Evolutionary conservation across 768 basidiomycete species (phyloP).

Genomic region (Tulasnella sp.): DNA sequence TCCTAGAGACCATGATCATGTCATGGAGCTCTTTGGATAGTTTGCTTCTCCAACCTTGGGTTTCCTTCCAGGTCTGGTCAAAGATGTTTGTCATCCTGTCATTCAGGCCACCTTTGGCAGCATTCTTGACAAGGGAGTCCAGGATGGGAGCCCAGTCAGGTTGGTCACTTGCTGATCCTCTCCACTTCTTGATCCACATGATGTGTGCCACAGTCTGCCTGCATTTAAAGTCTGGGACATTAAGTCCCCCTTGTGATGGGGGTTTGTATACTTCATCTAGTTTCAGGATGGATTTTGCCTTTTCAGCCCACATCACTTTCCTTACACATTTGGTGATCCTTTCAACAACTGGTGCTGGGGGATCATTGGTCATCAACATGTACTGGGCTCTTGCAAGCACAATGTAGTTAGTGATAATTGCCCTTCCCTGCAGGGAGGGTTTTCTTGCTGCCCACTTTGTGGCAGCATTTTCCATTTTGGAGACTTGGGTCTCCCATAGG

Average conservation of each 20-base stretch:
- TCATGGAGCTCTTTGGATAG: neutral
- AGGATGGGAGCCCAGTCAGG: slow-evolving; percentile 1
- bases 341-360: neutral
- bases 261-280: neutral
- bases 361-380: slow-evolving; percentile 1
- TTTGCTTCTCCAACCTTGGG: neutral
- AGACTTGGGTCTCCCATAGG: neutral
- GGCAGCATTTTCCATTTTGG: neutral
- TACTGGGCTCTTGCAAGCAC: neutral
- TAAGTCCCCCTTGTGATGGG: neutral
- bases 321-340: neutral
- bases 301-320: neutral
- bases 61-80: neutral
- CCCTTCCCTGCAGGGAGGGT: neutral
- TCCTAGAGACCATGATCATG: neutral
- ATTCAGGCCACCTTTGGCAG: neutral
- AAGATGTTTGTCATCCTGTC: neutral
- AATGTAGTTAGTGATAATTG: neutral
- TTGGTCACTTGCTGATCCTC: neutral
- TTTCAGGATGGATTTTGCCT: neutral
- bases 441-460: neutral
- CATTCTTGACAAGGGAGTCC: neutral
- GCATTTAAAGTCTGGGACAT: neutral
- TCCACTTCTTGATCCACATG: neutral
- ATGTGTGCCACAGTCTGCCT: neutral